phyloP scores from a whole-genome alignment of 2,329 filamentous ascomycete species.

The Ascomycota sp. region DNA sequence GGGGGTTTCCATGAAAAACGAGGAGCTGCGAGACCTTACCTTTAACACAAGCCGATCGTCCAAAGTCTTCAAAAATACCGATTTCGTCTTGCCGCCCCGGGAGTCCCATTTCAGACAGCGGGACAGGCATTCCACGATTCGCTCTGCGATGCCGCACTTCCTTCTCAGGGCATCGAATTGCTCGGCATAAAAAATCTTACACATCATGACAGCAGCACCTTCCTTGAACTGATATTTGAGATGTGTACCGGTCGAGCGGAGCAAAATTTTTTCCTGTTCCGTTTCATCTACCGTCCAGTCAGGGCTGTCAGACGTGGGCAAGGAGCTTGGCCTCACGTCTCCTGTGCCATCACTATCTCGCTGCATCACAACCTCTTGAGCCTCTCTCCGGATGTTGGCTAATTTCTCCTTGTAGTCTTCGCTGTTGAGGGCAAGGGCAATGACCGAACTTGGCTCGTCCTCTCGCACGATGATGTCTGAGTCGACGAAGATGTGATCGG shows the following conservation, averaged over 20 bases:
- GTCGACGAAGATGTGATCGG: conserved; percentile 91
- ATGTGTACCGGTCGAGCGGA: conserved; percentile 74
- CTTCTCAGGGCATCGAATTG: conserved; percentile 88
- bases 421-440: conserved; percentile 78
- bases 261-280: conserved; percentile 66
- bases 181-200: conserved; percentile 97
- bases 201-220: conserved; percentile 83
- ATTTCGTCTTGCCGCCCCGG: conserved; percentile 94
- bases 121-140: conserved; percentile 86
- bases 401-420: conserved; percentile 74
- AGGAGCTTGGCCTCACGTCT: conserved; percentile 10
- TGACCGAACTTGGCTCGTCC: conserved; percentile 89
- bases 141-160: conserved; percentile 82
- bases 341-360: conserved; percentile 13
- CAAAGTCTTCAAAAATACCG: conserved; percentile 86
- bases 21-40: conserved; percentile 9
- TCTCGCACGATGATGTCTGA: conserved; percentile 94
- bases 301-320: conserved; percentile 14
- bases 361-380: conserved; percentile 19
- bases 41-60: conserved; percentile 90
- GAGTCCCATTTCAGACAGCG: conserved; percentile 96
- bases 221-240: conserved; percentile 92
- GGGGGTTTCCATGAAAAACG: neutral
- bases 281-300: conserved; percentile 34
- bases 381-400: conserved; percentile 37